Conservation (phyloP, 805 yeast genomes). For the Tetrapisispora arboricola region DNA sequence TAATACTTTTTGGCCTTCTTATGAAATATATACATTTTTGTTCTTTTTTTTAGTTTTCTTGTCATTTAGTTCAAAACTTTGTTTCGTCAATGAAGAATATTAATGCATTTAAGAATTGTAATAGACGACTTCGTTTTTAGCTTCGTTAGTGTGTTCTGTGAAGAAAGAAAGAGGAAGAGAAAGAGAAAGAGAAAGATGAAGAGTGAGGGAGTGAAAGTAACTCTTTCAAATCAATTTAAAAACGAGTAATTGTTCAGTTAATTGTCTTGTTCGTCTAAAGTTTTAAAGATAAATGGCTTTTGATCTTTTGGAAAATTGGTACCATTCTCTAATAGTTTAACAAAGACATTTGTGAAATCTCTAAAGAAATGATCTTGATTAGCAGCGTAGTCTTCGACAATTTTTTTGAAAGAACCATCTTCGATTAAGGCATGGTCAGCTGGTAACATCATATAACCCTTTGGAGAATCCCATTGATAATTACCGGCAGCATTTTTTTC, state of each 20-base stretch:
- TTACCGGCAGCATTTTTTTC: slow-evolving; percentile 51
- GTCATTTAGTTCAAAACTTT: no score
- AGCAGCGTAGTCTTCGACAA: slow-evolving; percentile 59
- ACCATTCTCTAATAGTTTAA: slow-evolving; percentile 68
- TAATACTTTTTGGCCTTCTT: no score
- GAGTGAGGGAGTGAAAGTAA: not conserved
- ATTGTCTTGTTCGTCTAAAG: slow-evolving; percentile 52
- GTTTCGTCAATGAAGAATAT: not conserved
- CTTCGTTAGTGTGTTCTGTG: not conserved
- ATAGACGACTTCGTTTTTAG: no score
- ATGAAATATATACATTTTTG: no score
- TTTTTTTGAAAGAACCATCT: slow-evolving; percentile 47
- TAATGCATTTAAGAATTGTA: not conserved
- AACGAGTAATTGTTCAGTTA: not conserved
- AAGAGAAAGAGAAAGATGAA: no score
- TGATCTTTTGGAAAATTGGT: slow-evolving; percentile 45
- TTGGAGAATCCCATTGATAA: slow-evolving; percentile 52
- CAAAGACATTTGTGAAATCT: slow-evolving; percentile 59
- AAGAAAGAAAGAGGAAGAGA: not conserved
- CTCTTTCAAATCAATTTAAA: no score
- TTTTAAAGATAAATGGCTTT: slow-evolving; percentile 42
- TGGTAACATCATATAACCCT: slow-evolving; percentile 76
- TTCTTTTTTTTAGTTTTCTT: no score
- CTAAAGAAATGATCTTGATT: slow-evolving; percentile 52
- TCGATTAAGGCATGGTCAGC: slow-evolving; percentile 64